Base-by-base conservation (phyloP, 495 filamentous ascomycete species). In the Daldinia caldariorum region DNA sequence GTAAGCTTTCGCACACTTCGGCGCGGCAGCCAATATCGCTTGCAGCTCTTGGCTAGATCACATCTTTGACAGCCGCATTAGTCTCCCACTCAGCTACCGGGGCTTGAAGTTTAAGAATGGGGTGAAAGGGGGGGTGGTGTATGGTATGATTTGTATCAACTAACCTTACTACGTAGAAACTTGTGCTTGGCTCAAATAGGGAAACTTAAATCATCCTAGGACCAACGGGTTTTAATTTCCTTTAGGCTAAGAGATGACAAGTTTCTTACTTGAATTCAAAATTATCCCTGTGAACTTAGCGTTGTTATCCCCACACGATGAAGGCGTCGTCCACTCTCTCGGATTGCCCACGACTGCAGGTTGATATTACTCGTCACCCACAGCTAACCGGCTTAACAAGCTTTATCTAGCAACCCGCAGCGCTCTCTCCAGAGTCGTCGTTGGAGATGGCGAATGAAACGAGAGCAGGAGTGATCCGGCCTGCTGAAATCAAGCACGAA, bases 31-130 rank as follows among this genome's bases (percentile, higher is more conserved):
- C 65, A 68, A 68, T 72, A 72, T 72, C 58, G 61, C 70, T 43
- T 72, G 61, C 61, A 66, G 65, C 61, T 72, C 65, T 72, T 69
- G 70, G 70, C 70, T 69, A 72, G 70, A 72, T 72, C 70, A 72
- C 70, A 72, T 72, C 65, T 72, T 69, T 72, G 70, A 72, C 70
- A 72, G 70, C 70, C 70, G 70, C 70, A 72, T 69, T 72, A 72
- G 70, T 65, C 59, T 54, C 56, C 45, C 22, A 9, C 65, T 57
- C 32, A 37, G 41, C 43, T 63, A 45, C 43, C 9, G 18, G 20
- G 43, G 41, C 37, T 39, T 13, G 5, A 9, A 35, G 9, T 5
- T 35, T 35, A 10, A 4, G 37, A 14, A 3, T 4, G 14, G 14
- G 38, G 14, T 1, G 38, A 37, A 39, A 4, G 37, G 50, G 53